A percentile compares a stretch with the other conserved stretches of the same genome.
These are phyloP conservation scores for Yarrowia bubula DNA, from an alignment of 805 yeast genomes.

Conservation along the genomic window DNA sequence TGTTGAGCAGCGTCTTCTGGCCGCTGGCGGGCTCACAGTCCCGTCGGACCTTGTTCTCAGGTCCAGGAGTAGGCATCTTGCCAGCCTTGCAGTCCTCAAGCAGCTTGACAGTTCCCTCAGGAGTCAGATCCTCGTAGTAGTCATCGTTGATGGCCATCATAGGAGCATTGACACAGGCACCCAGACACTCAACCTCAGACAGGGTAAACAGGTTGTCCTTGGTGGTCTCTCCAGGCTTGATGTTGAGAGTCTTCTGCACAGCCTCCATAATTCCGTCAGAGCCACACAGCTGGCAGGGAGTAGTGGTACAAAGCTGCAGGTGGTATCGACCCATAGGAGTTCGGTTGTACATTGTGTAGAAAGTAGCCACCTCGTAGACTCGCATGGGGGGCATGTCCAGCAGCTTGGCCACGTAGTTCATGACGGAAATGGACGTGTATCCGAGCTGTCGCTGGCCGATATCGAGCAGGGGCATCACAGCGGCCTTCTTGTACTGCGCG, in stretches of 20 bases:
- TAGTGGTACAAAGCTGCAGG: conserved; percentile 83
- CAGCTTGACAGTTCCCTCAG: conserved; percentile 58
- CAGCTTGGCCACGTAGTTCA: conserved; percentile 84
- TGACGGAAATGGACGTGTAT: conserved; percentile 78
- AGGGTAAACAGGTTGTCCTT: conserved; percentile 71
- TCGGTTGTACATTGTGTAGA: conserved; percentile 87
- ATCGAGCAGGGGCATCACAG: conserved; percentile 83
- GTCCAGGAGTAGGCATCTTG: conserved; percentile 62
- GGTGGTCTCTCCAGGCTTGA: conserved; percentile 77
- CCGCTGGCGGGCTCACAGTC: conserved; percentile 78
- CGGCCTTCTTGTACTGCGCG: conserved; percentile 80
- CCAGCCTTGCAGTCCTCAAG: conserved; percentile 66
- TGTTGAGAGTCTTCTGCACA: conserved; percentile 55
- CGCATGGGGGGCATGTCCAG: conserved; percentile 92
- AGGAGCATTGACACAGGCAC: conserved; percentile 90
- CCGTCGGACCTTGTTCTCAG: conserved; percentile 59
- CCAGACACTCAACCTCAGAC: conserved; percentile 87
- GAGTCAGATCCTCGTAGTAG: conserved; percentile 76
- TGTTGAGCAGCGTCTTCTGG: conserved; percentile 55
- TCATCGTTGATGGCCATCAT: conserved; percentile 84
- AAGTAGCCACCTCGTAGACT: conserved; percentile 88
- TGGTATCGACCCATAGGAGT: conserved; percentile 82
- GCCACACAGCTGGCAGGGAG: conserved; percentile 84
- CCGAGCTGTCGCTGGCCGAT: conserved; percentile 86
- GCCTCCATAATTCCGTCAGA: conserved; percentile 77